Evolutionary conservation across 805 yeast genomes (phyloP).

Genomic region (Saccharomycopsis vini): DNA sequence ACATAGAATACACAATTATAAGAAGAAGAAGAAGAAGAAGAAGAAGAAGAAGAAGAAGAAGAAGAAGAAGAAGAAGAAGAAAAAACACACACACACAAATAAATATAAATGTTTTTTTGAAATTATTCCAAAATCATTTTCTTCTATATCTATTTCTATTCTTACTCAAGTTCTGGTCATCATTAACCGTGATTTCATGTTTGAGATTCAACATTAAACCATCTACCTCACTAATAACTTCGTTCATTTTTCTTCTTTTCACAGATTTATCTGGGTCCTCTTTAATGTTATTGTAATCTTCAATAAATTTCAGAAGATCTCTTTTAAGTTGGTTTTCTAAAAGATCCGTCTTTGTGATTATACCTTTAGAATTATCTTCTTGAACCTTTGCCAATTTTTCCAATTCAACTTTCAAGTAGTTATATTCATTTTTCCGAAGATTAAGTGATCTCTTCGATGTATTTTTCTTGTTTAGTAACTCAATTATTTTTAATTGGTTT

Average conservation of each 20-base stretch:
- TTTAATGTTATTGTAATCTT: constrained; percentile 7
- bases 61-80: neutral
- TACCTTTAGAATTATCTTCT: constrained; percentile 32
- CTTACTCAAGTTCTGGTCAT: constrained; percentile 10
- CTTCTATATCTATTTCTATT: constrained; percentile 16
- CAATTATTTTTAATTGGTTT: constrained; percentile 36
- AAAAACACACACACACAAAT: neutral
- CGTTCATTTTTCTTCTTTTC: constrained; percentile 16
- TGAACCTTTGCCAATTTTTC: constrained; percentile 43
- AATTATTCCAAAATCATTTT: no score
- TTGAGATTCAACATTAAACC: constrained; percentile 15
- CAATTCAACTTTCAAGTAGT: constrained; percentile 55
- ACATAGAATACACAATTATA: no score
- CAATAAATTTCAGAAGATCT: constrained; percentile 6
- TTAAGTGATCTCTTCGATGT: constrained; percentile 36
- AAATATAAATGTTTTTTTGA: neutral
- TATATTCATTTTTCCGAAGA: constrained; percentile 47
- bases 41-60: no score
- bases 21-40: no score
- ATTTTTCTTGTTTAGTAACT: constrained; percentile 37
- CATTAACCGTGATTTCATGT: constrained; percentile 11
- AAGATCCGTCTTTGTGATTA: constrained; percentile 20
- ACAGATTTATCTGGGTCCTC: neutral
- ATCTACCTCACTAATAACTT: constrained; percentile 18
- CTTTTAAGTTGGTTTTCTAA: constrained; percentile 17